phyloP scores from a whole-genome alignment of 441 rosid genomes.

The Viola pubescens region DNA sequence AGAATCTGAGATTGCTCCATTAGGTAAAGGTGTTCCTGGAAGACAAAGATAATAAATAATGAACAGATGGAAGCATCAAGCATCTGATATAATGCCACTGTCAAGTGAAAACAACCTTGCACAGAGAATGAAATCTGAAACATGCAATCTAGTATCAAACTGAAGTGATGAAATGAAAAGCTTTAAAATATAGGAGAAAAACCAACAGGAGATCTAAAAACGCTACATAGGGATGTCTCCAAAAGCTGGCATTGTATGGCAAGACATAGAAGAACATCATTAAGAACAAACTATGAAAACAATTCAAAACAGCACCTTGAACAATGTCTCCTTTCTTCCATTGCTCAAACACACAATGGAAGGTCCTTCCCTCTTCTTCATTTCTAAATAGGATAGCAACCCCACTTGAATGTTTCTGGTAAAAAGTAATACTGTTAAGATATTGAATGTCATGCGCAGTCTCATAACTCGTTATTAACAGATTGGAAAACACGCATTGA shows the following conservation, averaged over 20 bases:
- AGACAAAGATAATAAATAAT: slow-evolving; percentile 9
- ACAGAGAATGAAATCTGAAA: too few relatives aligned
- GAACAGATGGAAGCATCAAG: neutral
- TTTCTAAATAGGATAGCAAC: slow-evolving; percentile 50
- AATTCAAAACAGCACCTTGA: slow-evolving; percentile 49
- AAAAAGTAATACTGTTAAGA: slow-evolving; percentile 28
- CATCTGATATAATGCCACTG: neutral
- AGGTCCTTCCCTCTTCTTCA: slow-evolving; percentile 65
- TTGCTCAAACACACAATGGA: slow-evolving; percentile 67
- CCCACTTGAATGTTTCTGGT: slow-evolving; percentile 68
- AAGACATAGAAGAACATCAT: slow-evolving; percentile 6
- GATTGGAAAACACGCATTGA: neutral
- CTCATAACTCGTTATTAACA: neutral
- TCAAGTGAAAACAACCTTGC: too few relatives aligned
- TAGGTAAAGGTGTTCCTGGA: slow-evolving; percentile 40
- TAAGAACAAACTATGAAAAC: slow-evolving; percentile 18
- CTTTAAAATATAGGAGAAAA: neutral
- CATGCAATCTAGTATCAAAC: neutral
- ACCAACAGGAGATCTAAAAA: neutral
- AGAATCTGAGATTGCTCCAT: slow-evolving; percentile 41
- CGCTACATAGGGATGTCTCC: neutral
- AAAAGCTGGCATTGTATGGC: too few relatives aligned
- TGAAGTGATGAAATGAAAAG: neutral
- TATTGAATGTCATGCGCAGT: slow-evolving; percentile 13
- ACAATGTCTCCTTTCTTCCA: slow-evolving; percentile 52